phyloP scores from a whole-genome alignment of 129 eudicot species.

The Flaveria bidentis region DNA sequence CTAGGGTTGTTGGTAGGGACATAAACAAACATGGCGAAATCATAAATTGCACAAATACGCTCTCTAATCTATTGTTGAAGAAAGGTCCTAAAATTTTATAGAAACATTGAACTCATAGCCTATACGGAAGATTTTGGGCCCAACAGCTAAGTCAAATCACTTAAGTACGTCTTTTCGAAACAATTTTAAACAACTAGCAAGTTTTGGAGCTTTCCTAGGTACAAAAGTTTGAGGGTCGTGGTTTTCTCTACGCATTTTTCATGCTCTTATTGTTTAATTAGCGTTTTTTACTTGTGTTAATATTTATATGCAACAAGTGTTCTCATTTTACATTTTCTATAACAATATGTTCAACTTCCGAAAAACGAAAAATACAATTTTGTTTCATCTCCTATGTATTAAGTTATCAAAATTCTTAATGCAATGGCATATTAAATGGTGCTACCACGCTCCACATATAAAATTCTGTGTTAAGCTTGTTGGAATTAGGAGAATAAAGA shows the following conservation, averaged over 20 bases:
- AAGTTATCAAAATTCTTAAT: neutral
- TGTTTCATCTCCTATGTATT: neutral
- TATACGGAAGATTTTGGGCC: neutral
- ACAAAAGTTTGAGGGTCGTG: neutral
- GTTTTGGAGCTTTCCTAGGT: neutral
- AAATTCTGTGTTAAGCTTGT: neutral
- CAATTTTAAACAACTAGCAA: neutral
- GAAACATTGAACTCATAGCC: neutral
- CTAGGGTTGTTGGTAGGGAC: too few relatives aligned
- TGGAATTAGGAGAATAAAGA: neutral
- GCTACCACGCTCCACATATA: neutral
- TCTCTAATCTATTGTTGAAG: neutral
- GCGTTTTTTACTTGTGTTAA: neutral
- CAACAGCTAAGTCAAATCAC: neutral
- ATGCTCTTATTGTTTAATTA: neutral
- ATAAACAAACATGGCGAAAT: too few relatives aligned
- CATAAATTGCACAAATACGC: neutral
- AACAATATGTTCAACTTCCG: neutral
- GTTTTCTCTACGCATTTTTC: neutral
- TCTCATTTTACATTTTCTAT: neutral
- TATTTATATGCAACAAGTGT: neutral
- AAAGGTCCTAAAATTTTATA: too few relatives aligned
- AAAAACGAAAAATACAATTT: too few relatives aligned
- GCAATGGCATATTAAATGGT: neutral
- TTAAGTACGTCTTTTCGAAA: neutral